phyloP scores from a whole-genome alignment of 768 basidiomycete genomes.

The Boletellus emodensis region DNA sequence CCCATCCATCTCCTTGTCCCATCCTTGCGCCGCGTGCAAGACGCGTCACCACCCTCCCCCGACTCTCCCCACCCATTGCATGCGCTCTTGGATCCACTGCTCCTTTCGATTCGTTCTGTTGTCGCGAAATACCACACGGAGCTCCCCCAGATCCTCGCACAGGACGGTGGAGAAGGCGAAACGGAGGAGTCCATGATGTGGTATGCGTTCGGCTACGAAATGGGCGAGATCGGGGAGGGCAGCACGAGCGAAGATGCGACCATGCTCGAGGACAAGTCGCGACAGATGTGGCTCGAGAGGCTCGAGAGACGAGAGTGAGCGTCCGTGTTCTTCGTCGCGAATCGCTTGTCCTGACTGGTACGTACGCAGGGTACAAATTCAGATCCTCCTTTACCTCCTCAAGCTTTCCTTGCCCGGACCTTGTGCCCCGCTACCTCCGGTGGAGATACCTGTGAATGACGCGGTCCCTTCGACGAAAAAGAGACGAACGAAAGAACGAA shows the following conservation, averaged over 20 bases:
- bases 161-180: constrained; percentile 58
- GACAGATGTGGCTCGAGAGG: constrained; percentile 52
- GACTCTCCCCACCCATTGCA: constrained; percentile 53
- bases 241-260: constrained; percentile 21
- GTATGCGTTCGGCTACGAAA: constrained; percentile 63
- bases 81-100: constrained; percentile 52
- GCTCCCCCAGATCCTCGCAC: constrained; percentile 54
- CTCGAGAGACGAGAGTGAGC: constrained; percentile 67
- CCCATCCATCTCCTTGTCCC: constrained; percentile 55
- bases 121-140: constrained; percentile 61
- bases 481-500: constrained; percentile 22
- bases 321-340: constrained; percentile 9
- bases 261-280: constrained; percentile 50
- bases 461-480: constrained; percentile 30
- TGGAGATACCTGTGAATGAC: constrained; percentile 22
- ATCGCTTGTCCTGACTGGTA: constrained; percentile 5
- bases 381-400: constrained; percentile 66
- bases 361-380: constrained; percentile 60
- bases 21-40: constrained; percentile 49
- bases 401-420: constrained; percentile 59
- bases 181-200: constrained; percentile 75
- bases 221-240: constrained; percentile 31
- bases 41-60: constrained; percentile 26
- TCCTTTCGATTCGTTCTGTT: constrained; percentile 53
- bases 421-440: constrained; percentile 27